Base-by-base conservation (phyloP, 2,329 filamentous ascomycete genomes). In the Talaromyces sp. region DNA sequence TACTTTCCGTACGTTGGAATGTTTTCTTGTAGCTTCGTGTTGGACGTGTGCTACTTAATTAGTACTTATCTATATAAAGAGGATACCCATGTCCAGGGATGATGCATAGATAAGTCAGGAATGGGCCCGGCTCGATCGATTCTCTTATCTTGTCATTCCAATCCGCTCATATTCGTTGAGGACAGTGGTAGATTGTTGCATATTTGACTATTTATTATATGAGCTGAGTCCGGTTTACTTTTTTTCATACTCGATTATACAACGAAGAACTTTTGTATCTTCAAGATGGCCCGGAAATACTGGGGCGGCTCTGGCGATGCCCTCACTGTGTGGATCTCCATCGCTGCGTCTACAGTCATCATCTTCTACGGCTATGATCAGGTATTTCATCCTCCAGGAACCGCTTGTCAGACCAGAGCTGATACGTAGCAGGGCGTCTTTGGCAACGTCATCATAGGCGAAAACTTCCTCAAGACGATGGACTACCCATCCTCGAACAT, bases 271-370 rank as follows among this genome's bases (percentile, higher is more conserved):
- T 34, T 19, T 27, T 53, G 8, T 34, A 54, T 19, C 5, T 8
- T 56, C 31, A 56, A 34, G 8, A 79, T 85, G 80, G 77, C 77
- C 34, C 78, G 79, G 53, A 81, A 79, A 69, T 85, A 84, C 66
- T 78, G 84, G 58, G 83, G 82, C 67, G 82, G 82, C 38, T 83
- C 81, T 49, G 83, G 83, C 36, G 78, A 82, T 66, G 72, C 75
- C 31, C 75, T 85, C n/a, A 84, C 82, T 0, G 75, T 84, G 17
- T 84, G 82, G 82, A 84, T 85, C 49, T 82, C 80, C 5, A 74
- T 84, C 19, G 81, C 82, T 13, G 81, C 82, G 0, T 81, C 78
- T 1, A 84, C 81, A 0, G 81, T 84, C 4, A 73, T 84, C 25
- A 75, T 84, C 63, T 84, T 84, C 70, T 85, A 84, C 67, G 82